Evolutionary conservation across 257 asterid species (phyloP).

Genomic region (Salvia miltiorrhiza): DNA sequence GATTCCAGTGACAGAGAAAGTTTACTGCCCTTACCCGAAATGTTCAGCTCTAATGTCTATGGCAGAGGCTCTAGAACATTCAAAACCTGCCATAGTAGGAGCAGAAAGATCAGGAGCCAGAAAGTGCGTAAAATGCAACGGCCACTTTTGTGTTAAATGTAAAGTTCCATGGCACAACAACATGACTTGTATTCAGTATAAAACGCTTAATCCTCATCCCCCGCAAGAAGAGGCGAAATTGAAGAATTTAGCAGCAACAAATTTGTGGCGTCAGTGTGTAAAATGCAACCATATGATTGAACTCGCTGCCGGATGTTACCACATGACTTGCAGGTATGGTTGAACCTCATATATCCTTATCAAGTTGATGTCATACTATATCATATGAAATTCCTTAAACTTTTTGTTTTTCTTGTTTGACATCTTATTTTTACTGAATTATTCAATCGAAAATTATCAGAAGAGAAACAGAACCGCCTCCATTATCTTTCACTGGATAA

Average conservation of each 20-base stretch:
- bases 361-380: neutral
- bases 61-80: constrained; percentile 45
- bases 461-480: neutral
- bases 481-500: neutral
- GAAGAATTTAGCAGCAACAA: constrained; percentile 47
- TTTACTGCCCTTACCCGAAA: constrained; percentile 76
- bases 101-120: constrained; percentile 33
- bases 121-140: constrained; percentile 48
- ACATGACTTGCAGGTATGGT: constrained; percentile 52
- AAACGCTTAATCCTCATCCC: constrained; percentile 37
- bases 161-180: constrained; percentile 77
- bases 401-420: neutral
- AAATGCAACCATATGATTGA: constrained; percentile 63
- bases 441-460: neutral
- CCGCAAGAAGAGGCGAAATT: constrained; percentile 47
- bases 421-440: neutral
- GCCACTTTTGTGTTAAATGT: constrained; percentile 56
- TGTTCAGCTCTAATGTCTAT: constrained; percentile 78
- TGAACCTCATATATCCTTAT: neutral
- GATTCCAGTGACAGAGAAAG: constrained; percentile 53
- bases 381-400: neutral
- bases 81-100: constrained; percentile 16
- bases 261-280: constrained; percentile 62
- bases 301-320: constrained; percentile 60
- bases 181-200: constrained; percentile 50